Evolutionary conservation across 2,329 filamentous ascomycete genomes (phyloP).

Genomic region (Sporothrix schenckii): DNA sequence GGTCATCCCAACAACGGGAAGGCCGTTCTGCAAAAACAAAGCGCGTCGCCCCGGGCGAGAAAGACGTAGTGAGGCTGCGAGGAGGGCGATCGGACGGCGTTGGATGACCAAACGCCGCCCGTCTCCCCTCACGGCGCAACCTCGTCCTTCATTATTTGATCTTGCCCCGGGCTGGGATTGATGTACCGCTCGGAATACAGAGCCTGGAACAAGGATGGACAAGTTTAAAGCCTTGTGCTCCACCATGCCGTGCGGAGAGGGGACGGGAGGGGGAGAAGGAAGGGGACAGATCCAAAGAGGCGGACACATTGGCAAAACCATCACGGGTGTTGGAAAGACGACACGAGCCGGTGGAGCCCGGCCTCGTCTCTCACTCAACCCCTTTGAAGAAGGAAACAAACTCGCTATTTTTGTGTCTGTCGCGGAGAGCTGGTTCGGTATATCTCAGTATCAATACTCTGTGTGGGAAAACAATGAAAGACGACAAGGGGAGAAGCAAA

Average conservation of each 20-base stretch:
- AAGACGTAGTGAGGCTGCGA: slow-evolving; percentile 1
- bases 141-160: neutral
- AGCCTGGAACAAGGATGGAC: slow-evolving; percentile 68
- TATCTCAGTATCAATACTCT: slow-evolving; percentile 28
- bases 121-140: neutral
- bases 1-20: neutral
- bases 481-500: neutral
- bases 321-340: neutral
- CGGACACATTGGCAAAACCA: neutral
- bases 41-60: slow-evolving; percentile 18
- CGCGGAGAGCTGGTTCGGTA: slow-evolving; percentile 3
- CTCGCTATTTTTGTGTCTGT: slow-evolving; percentile 10
- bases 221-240: slow-evolving; percentile 71
- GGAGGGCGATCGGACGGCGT: neutral
- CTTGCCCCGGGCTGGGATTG: slow-evolving; percentile 36
- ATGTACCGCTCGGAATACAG: slow-evolving; percentile 77
- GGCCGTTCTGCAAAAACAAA: neutral
- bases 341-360: neutral
- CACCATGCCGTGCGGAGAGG: slow-evolving; percentile 67
- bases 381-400: neutral
- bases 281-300: neutral
- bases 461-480: slow-evolving; percentile 8
- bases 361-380: neutral
- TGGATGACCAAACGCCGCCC: neutral
- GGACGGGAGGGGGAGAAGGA: slow-evolving; percentile 27